Evolutionary conservation across 2,329 filamentous ascomycete species (phyloP), one percentile per base, ranked within the genome.

Genomic region (Ophiostoma tasmaniense): DNA sequence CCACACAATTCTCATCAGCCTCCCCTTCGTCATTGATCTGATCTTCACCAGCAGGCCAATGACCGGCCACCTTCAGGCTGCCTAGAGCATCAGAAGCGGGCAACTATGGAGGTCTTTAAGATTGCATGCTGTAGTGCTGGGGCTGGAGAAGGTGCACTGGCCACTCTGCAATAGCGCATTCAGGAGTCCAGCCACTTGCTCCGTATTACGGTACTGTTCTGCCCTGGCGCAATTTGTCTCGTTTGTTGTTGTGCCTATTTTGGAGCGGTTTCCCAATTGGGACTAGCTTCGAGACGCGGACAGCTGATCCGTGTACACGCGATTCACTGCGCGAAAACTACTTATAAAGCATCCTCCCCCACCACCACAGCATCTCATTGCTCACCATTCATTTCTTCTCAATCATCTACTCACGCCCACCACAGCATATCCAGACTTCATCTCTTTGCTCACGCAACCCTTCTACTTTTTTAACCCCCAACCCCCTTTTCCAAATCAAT

Each of bases 321-420:
- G 76, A 74, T 73, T 72, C 73, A 76, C 77, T 77, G 74, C 74
- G 75, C 80, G 78, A 83, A 85, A 84, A 84, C 79, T 85, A 85
- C 83, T 85, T 85, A 85, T 84, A 76, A 78, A 77, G 76, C 77
- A 78, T 73, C 74, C 79, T 78, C 82, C 83, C 82, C 76, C 80
- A 77, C 76, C 72, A 76, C 65, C 77, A 75, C 55, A 74, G 73
- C 72, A 75, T 75, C 11, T 64, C 75, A 75, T 75, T 76, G 75
- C 74, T 70, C 75, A 66, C 75, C 74, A 79, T 75, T 72, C 80
- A 78, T 78, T 80, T 76, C 76, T 76, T 76, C 73, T 71, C 73
- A 74, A 75, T 33, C 74, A 75, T 76, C 76, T 71, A 74, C 74
- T 76, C 71, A 59, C 72, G 67, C 37, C 73, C 17, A 72, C 70